Evolutionary conservation across 208 protist genomes (phyloP), one percentile per base, ranked within the genome.

Genomic region (Trypanosoma lewisi): DNA sequence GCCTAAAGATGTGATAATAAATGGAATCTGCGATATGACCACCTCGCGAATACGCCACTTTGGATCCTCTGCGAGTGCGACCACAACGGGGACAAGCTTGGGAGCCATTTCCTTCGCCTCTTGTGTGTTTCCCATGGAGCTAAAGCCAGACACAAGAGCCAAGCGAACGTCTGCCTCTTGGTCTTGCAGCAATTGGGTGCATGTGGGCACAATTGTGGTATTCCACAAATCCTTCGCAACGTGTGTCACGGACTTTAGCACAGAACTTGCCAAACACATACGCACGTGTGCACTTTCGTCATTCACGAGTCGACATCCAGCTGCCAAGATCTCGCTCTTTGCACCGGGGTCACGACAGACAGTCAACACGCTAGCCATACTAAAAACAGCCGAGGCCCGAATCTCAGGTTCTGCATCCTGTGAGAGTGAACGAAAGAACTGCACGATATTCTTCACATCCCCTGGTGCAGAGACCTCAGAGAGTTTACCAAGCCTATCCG

Each of bases 401-500:
- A 95, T 93, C 75, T 95, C 85, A 2, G 89, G 76, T 66, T 93
- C 85, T 2, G 78, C 61, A 63, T 95, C 89, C 72, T 92, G 82
- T 62, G 82, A 88, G 28, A 95, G 80, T 9, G 73, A 63, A 36
- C 71, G 73, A 69, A 93, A 95, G 21, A 90, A 69, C 17, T 82
- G 89, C 53, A 87, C 77, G 39, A 78, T 74, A 53, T 83, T 77
- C 65, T 81, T 83, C 8, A 89, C 81, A 59, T 93, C 85, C 9
- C 77, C 61, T n/a, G 75, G 62, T 11, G 83, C 72, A 63, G 89
- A 72, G n/a, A 73, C 80, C 23, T 52, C 68, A 8, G 85, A 77
- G 34, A 95, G 72, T 59, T 57, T 67, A 41, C 89, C 84, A 47
- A 99, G 89, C n/a, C 92, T 81, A 67, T 99, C 97, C 11, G 98